Conservation (phyloP, 805 yeast genomes). For the Starmerella potacharoeniae region DNA sequence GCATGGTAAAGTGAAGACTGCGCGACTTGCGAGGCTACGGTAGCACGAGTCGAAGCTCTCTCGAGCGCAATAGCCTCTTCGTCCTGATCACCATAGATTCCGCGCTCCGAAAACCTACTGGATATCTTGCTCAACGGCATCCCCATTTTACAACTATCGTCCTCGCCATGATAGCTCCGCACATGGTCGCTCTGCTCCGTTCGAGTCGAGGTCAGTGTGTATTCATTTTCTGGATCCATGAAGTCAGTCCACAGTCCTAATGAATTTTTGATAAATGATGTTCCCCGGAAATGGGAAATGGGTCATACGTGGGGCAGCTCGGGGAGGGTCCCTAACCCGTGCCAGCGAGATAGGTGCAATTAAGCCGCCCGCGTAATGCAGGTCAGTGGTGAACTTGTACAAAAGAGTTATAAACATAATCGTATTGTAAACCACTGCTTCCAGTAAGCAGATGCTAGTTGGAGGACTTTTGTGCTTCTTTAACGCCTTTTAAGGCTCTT, state of each 20-base stretch:
- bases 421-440: too few species aligned
- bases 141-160: not conserved
- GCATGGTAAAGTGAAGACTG: constrained; percentile 18
- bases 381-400: too few species aligned
- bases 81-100: constrained; percentile 34
- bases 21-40: constrained; percentile 28
- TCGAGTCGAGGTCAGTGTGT: not conserved
- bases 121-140: not conserved
- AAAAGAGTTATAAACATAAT: too few species aligned
- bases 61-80: constrained; percentile 32
- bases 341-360: too few species aligned
- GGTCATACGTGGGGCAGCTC: not conserved
- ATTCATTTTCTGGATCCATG: not conserved
- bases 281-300: not conserved
- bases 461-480: too few species aligned
- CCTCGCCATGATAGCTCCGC: not conserved
- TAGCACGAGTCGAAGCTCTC: constrained; percentile 36
- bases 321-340: not conserved
- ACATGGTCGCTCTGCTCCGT: not conserved
- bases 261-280: not conserved
- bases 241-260: not conserved
- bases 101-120: constrained; percentile 22
- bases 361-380: too few species aligned
- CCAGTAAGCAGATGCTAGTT: too few species aligned
- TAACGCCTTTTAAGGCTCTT: too few species aligned